Base-by-base conservation (phyloP, 768 basidiomycete genomes). In the Leccinum longicurvipes region DNA sequence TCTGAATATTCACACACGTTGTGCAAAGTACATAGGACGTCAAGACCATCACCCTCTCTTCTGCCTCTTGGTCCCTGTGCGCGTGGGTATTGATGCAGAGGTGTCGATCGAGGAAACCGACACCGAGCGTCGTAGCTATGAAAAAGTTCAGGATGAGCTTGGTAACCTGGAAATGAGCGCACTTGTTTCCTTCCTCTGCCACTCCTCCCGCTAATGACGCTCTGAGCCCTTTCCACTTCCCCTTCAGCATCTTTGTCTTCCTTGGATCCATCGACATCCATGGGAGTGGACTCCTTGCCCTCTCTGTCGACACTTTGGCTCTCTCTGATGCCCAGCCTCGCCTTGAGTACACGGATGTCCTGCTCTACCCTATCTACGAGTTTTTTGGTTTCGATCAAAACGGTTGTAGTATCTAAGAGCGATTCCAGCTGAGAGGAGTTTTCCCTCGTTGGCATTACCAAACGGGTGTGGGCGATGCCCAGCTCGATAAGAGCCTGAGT, bases 381-480 rank as follows among this genome's bases (percentile, higher is more conserved):
- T 62, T 90, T 87, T 78, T 98, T 98, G 60, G 85, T 87, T 64
- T 98, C 92, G n/a, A 96, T 79, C 64, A 98, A 72, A 12, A 82
- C 77, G 4, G 79, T 80, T 1, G 91, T 82, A 3, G 88, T 84
- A 5, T 87, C 85, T 45, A 95, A 65, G 15, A 98, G 72, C 14
- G 77, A 75, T 58, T 97, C 93, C 19, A 94, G 76, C 61, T 82
- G 82, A 51, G 80, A 77, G 51, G 86, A 78, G 60, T 93, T 97
- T 24, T 86, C 85, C 36, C 85, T 80, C 3, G 97, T 98, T 17
- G 97, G 97, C 93, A 98, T 98, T 57, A 96, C 90, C 49, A 99
- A 80, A 11, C 89, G 84, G 15, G 80, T 80, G 53, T 84, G 77
- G 15, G 80, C 79, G 11, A 97, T 74, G 14, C 87, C 86, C 11